Base-by-base conservation (phyloP, 139 green algal genomes). In the Chlamydomonas sp. region DNA sequence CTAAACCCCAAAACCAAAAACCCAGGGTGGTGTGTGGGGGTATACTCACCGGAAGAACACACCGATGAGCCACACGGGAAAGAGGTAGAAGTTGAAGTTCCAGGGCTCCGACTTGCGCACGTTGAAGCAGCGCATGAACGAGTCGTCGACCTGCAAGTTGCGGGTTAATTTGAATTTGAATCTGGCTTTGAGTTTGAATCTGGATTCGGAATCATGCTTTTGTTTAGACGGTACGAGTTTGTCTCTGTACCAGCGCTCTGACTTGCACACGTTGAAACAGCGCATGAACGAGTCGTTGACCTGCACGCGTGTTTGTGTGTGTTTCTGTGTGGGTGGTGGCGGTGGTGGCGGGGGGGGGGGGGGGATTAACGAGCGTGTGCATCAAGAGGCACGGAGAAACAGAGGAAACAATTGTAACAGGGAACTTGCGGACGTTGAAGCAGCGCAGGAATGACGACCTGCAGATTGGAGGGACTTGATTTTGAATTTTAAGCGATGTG, bases 11-110 rank as follows among this genome's bases (percentile, higher is more conserved):
- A n/a, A n/a, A n/a, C n/a, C n/a, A n/a, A n/a, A n/a, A n/a, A n/a
- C n/a, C n/a, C n/a, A n/a, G n/a, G n/a, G 13, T 54, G 13, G 13
- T 54, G 43, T 54, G 13, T 16, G 13, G 16, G 16, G 43, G 13
- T 54, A 54, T 13, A 16, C 70, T 35, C 49, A 71, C 63, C 81
- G 67, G 48, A 87, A 43, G 22, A 80, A 10, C n/a, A 84, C 57
- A 5, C 81, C 83, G 37, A 82, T 37, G 16, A 79, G 35, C 93
- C 93, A 98, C 8, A 92, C 36, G 1, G 93, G 92, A 65, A 92
- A 91, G 5, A 99, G 84, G 81, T 99, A 99, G 26, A 91, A 79
- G 75, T 98, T 98, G 89, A 90, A 98, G 77, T 98, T 98, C 95
- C 94, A 98, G 22, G 88, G 84, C 36, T 96, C 91, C 13, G 88